A percentile compares a stretch with the other conserved stretches of the same genome.
Conservation (phyloP, 305 asterid genomes). For the Galium porrigens region DNA sequence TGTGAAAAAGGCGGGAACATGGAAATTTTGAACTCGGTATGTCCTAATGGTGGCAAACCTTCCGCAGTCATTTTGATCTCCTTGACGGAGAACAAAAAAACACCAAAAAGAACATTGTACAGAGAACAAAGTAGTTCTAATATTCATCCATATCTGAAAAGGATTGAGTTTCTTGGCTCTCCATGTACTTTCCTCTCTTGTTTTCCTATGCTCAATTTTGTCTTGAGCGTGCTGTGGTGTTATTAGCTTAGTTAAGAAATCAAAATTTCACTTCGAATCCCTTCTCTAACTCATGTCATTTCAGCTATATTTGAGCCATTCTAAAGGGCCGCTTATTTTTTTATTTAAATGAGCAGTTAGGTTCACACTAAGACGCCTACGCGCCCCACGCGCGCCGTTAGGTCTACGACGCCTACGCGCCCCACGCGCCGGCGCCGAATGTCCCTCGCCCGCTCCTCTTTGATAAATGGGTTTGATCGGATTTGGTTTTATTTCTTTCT, state of each 20-base stretch:
- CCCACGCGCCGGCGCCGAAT: too few relatives aligned
- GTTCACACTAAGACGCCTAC: too few relatives aligned
- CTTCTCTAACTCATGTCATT: background rate
- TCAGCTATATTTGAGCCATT: too few relatives aligned
- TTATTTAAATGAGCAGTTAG: too few relatives aligned
- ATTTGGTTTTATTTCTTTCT: too few relatives aligned
- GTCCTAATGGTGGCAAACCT: background rate
- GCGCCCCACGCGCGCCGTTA: too few relatives aligned
- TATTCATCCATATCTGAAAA: background rate
- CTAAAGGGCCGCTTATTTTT: too few relatives aligned
- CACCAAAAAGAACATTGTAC: background rate
- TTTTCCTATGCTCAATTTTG: background rate
- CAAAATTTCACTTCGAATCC: background rate
- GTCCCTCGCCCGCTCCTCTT: too few relatives aligned
- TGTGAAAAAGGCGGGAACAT: background rate
- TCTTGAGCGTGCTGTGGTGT: background rate
- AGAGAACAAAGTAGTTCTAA: background rate
- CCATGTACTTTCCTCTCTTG: background rate
- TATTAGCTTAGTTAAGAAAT: background rate
- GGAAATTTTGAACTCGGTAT: background rate
- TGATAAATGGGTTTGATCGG: too few relatives aligned
- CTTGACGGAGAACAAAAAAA: too few relatives aligned
- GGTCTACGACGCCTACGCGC: too few relatives aligned
- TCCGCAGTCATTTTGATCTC: background rate
- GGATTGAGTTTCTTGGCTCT: slow-evolving; percentile 1